A percentile compares a stretch with the other conserved stretches of the same genome.
These are phyloP conservation scores for Geotrichum aggregatum DNA, from an alignment of 1,139 yeast species.

Conservation along the genomic window DNA sequence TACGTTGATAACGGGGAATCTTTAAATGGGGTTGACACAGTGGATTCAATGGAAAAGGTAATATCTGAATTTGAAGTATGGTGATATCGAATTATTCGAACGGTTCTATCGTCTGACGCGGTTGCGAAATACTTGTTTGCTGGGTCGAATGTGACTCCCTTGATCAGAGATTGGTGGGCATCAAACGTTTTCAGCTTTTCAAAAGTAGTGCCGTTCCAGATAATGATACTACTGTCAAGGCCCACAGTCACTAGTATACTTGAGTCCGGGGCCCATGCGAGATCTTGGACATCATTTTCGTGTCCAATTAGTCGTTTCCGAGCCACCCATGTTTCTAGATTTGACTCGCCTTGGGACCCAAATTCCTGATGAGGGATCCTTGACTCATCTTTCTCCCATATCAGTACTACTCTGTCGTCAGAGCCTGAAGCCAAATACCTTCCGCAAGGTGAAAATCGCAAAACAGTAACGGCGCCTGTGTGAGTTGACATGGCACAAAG, in stretches of 20 bases:
- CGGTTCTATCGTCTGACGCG: conserved; percentile 91
- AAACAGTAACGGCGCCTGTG: conserved; percentile 86
- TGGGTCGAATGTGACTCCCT: conserved; percentile 97
- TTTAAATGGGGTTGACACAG: conserved; percentile 76
- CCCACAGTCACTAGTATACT: conserved; percentile 90
- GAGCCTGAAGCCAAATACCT: conserved; percentile 89
- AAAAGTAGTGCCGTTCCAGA: conserved; percentile 92
- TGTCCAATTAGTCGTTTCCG: conserved; percentile 90
- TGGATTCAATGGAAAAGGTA: conserved; percentile 81
- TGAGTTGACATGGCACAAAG: conserved; percentile 41
- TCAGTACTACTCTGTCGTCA: conserved; percentile 84
- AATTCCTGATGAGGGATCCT: conserved; percentile 26
- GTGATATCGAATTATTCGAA: conserved; percentile 80
- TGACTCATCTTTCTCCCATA: conserved; percentile 83
- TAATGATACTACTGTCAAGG: conserved; percentile 81
- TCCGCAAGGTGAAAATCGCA: conserved; percentile 89
- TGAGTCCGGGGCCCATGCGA: conserved; percentile 97
- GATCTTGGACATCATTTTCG: conserved; percentile 94
- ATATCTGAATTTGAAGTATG: conserved; percentile 38
- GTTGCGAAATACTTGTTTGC: conserved; percentile 97
- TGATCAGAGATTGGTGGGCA: conserved; percentile 91
- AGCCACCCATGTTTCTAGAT: conserved; percentile 90
- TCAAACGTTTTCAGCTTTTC: conserved; percentile 87
- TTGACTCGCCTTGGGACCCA: conserved; percentile 34
- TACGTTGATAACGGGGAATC: conserved; percentile 91